Evolutionary conservation across 2,329 filamentous ascomycete genomes (phyloP), one percentile per base, ranked within the genome.

Genomic region (Neofusicoccum cordaticola): DNA sequence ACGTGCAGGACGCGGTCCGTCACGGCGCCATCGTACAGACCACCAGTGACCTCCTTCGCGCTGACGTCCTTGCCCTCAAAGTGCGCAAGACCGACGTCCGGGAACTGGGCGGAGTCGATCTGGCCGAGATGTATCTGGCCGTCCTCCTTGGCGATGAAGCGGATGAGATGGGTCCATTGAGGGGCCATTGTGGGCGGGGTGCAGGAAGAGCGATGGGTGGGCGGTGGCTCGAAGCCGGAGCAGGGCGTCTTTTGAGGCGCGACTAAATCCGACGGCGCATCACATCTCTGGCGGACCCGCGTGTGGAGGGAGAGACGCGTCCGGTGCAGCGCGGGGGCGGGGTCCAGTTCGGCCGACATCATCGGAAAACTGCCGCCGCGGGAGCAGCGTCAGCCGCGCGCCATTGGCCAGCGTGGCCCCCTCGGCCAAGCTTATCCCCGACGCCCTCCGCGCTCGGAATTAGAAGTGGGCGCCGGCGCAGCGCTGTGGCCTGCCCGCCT

Each of bases 121-220:
- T 81, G 74, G 22, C 79, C 78, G 13, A 79, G 69, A 67, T 80
- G 78, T 9, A 74, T 69, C 66, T 75, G 73, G 67, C 77, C 76
- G 64, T 80, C 78, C 70, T 80, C 78, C 58, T 73, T 70, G 37
- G 78, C 78, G 35, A 80, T 69, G 69, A 81, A 81, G 53, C 78
- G 77, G 61, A 78, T 74, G 52, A 80, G 74, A 48, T 77, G 77
- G 39, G 76, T 79, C 75, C 78, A 79, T 27, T 60, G 56, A 9
- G 56, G 56, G n/a, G 56, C 56, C 56, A 60, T 60, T 47, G 42
- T 47, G 22, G 41, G 15, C 45, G 17, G 39, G 39, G n/a, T 7
- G 50, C 31, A 31, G 48, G 19, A 15, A 52, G 13, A 37, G 52
- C 4, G 52, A 39, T 34, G 37, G 35, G 31, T 9, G 17, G 11